A percentile compares a stretch with the other conserved stretches of the same genome.
Evolutionary conservation across 108 stramenopile species (phyloP).

Genomic region (Schizochytrium sp.): DNA sequence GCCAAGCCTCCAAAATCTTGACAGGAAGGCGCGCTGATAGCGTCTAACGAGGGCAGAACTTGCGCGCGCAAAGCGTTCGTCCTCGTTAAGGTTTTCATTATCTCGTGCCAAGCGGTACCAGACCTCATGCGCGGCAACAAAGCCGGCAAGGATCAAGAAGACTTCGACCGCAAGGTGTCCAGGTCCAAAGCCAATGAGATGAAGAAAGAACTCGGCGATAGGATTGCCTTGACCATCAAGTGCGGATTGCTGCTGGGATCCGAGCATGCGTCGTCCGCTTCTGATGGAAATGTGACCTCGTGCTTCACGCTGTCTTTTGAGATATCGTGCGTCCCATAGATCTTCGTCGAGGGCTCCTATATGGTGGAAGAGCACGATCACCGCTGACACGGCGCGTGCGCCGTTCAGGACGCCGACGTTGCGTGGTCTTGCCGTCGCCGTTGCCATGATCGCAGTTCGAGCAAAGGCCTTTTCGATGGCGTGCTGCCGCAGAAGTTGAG

Average conservation of each 20-base stretch:
- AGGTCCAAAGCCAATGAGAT: not conserved
- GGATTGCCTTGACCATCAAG: not conserved
- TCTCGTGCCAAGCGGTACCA: not conserved
- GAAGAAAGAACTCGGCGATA: not conserved
- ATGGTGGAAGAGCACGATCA: constrained; percentile 4
- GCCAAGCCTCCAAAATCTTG: not conserved
- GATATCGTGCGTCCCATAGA: not conserved
- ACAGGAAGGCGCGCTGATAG: not conserved
- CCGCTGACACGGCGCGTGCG: not conserved
- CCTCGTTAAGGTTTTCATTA: not conserved
- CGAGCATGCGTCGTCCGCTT: not conserved
- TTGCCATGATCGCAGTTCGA: too few relatives aligned
- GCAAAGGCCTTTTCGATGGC: too few relatives aligned
- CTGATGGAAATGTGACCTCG: not conserved
- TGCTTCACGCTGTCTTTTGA: not conserved
- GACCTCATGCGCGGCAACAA: not conserved
- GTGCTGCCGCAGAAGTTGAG: too few relatives aligned
- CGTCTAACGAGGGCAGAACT: not conserved
- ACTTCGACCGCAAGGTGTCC: constrained; percentile 5
- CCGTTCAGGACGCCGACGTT: not conserved
- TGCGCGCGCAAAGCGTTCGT: not conserved
- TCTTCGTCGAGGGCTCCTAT: not conserved
- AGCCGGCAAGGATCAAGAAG: not conserved
- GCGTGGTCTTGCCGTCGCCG: not conserved
- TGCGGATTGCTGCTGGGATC: not conserved